Base-by-base conservation (phyloP, 2,329 filamentous ascomycete genomes). In the Drechslerella coelobrocha region DNA sequence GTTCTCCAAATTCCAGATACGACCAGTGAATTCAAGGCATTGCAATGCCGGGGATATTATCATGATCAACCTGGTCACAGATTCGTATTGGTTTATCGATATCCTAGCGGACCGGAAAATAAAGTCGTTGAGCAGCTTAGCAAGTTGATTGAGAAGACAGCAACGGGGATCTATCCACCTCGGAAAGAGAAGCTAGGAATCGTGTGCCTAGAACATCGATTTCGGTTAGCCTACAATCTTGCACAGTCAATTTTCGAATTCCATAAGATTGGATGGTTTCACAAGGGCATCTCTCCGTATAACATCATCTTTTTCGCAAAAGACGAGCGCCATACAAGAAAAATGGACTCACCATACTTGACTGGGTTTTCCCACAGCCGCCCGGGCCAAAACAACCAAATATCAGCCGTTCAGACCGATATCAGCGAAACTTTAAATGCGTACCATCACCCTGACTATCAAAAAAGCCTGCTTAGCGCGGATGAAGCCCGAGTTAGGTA, bases 231-330 rank as follows among this genome's bases (percentile, higher is more conserved):
- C 45, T 10, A 52, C 17, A 37, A 31, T 29, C 47, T 61, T 9
- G 56, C 56, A 21, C 21, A 29, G 8, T 41, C 23, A 4, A 10
- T 57, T 8, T 23, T 31, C 19, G 27, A 45, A 43, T 56, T 41
- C 21, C 56, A 61, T 23, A 52, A 51, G 21, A 34, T 45, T 7
- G 56, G 47, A 9, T 61, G 56, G 56, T 17, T 61, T 12, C 56
- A 61, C 56, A 24, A 39, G n/a, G 26, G 17, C 1, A 34, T 61
- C 45, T 19, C 45, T 10, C 41, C 56, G 9, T 51, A 47, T 17
- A 61, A 61, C 19, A n/a, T 61, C 12, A 41, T 61, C 17, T 39
- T 51, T 12, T 43, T 61, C 23, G 43, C 27, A 7, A 59, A 50
- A 27, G 19, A 27, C 8, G 31, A 41, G 12, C 43, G n/a, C 21